Percentiles rank a stretch among this genome's conserved stretches.
Evolutionary conservation across 805 yeast genomes (phyloP).

Genomic region (Metschnikowia kunwiensis): DNA sequence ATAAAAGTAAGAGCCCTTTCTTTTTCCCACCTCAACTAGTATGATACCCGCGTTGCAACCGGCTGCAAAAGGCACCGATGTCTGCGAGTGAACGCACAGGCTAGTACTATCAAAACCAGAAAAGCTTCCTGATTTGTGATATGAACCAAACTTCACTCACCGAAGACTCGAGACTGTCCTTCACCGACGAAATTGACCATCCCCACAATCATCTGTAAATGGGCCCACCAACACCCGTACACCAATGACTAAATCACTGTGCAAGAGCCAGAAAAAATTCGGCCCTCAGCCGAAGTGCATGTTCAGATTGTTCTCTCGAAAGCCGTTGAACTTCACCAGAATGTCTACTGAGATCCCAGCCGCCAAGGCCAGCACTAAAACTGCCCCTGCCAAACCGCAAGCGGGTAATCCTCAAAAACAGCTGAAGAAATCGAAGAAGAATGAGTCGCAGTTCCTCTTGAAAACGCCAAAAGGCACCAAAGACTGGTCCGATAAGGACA

Average conservation of each 20-base stretch:
- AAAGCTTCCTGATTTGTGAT: too few species aligned
- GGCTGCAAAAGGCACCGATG: too few species aligned
- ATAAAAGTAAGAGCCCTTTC: too few species aligned
- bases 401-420: conserved; percentile 10
- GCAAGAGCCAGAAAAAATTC: conserved; percentile 2
- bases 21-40: too few species aligned
- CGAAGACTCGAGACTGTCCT: too few species aligned
- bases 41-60: too few species aligned
- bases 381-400: conserved; percentile 9
- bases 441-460: conserved; percentile 62
- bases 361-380: conserved; percentile 7
- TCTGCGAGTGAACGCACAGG: too few species aligned
- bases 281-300: conserved; percentile 8
- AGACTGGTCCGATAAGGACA: conserved; percentile 98
- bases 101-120: too few species aligned
- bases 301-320: conserved; percentile 18
- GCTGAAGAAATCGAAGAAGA: conserved; percentile 38
- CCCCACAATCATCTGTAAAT: too few species aligned
- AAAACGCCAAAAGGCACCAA: conserved; percentile 97
- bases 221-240: neutral
- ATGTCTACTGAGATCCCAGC: conserved; percentile 25
- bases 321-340: conserved; percentile 11
- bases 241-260: neutral
- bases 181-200: too few species aligned
- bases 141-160: too few species aligned